Percentiles rank a stretch among this genome's conserved stretches.
These are phyloP conservation scores for Rutstroemia sp. DNA, from an alignment of 2,329 filamentous ascomycete genomes.

Conservation along the genomic window DNA sequence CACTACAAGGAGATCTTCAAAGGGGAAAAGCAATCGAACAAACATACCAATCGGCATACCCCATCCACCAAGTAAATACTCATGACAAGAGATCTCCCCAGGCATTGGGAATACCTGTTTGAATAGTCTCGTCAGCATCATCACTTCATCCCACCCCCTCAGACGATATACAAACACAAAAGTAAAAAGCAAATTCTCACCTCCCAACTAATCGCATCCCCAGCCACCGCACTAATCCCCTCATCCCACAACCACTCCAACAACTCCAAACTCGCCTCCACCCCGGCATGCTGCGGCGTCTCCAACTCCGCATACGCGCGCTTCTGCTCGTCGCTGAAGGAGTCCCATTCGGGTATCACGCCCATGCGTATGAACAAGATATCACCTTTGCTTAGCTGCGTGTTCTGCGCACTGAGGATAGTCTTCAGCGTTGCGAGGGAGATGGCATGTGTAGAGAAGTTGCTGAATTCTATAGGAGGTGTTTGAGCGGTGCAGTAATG, in stretches of 20 bases:
- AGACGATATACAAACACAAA: background rate
- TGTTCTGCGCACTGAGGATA: constrained; percentile 30
- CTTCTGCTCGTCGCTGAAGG: constrained; percentile 13
- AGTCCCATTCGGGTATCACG: constrained; percentile 28
- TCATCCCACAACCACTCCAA: constrained; percentile 5
- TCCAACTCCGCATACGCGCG: background rate
- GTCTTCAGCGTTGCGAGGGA: constrained; percentile 27
- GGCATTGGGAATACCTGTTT: background rate
- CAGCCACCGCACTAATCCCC: background rate
- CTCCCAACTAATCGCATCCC: constrained; percentile 3
- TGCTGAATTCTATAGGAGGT: constrained; percentile 41
- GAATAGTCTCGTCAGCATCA: background rate
- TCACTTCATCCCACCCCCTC: background rate
- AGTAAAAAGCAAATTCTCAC: background rate
- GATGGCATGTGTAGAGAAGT: constrained; percentile 37
- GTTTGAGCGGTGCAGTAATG: constrained; percentile 48
- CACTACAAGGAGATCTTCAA: background rate
- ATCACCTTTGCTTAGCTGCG: constrained; percentile 30
- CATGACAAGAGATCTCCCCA: background rate
- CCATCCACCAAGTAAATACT: constrained; percentile 1
- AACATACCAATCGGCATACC: constrained; percentile 19
- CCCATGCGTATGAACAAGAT: constrained; percentile 35
- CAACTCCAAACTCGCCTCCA: background rate
- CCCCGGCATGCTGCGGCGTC: background rate
- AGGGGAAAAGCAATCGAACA: background rate